Evolutionary conservation across 1,284 basidiomycete genomes (phyloP), one percentile per base, ranked within the genome.

Genomic region (Hemileia vastatrix): DNA sequence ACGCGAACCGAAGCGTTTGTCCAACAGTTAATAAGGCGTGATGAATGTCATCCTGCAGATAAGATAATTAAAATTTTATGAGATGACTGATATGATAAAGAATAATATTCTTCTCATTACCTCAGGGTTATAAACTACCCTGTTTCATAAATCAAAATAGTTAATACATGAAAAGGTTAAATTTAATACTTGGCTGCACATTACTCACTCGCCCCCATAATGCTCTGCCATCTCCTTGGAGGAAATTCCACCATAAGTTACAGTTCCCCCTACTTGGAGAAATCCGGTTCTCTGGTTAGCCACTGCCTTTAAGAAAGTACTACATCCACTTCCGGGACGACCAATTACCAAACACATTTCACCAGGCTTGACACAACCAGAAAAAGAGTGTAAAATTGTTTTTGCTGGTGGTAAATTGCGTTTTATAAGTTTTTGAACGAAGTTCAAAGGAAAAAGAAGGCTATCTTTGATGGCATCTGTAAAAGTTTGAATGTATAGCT

Each of bases 21-120:
- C 78, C 79, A 54, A 83, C 81, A 13, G 83, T 83, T 45, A 84
- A 75, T 40, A 81, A 82, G n/a, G 83, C 79, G 50, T 82, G 79
- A 72, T 84, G 83, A 56, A 81, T 78, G 57, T 89, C 89, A 66
- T 86, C 83, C n/a, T n/a, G n/a, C n/a, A n/a, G 55, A 40, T 49
- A 65, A 44, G 43, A 51, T n/a, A n/a, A n/a, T n/a, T n/a, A n/a
- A n/a, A n/a, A n/a, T n/a, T 19, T 21, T 15, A 48, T 2, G 24
- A 15, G 27, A 50, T 6, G n/a, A n/a, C n/a, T n/a, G n/a, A n/a
- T n/a, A n/a, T 40, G 21, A 6, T 6, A 5, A 6, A n/a, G 31
- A 8, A 4, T 6, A 6, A 18, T 23, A 21, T 23, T 8, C 32
- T 13, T 1, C 13, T 31, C 19, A 40, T 43, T 15, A 51, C 49